Base-by-base conservation (phyloP, 1,139 yeast species). In the Zhuliangozyma blackwelliae region DNA sequence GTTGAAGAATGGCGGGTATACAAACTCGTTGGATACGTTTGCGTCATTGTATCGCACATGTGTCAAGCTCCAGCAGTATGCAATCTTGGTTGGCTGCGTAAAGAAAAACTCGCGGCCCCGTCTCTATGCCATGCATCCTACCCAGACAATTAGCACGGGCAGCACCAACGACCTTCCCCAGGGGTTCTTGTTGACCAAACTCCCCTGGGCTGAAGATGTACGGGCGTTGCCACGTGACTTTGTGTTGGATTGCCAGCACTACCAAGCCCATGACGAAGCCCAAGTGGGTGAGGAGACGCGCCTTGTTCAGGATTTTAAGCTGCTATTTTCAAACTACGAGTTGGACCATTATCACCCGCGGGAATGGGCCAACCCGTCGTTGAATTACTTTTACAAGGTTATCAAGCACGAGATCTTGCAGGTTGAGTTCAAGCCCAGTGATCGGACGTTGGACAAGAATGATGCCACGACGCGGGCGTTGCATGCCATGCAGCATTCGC, bases 21-120 rank as follows among this genome's bases (percentile, higher is more conserved):
- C 68, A 13, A 85, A 90, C 12, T 86, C 96, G 0, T 65, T 71
- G 19, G 61, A 77, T 27, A 82, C 94, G 0, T 76, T 89, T 51
- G 69, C 85, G 1, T 72, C 90, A 0, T 62, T 92, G 7, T 85
- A 79, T 51, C 79, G 76, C 36, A 72, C 82, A 2, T 63, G 94
- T 59, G 52, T 64, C 3, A 67, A 67, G 35, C 64, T 73, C 35
- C 51, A 67, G 4, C 76, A 75, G 50, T 79, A 74, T 48, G 94
- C 86, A 0, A 59, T 92, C 8, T 73, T 84, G 2, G 86, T 89
- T 79, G 90, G 95, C 1, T 75, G 81, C 48, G 51, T 71, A 6
- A 72, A 82, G 41, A 62, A 57, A 34, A 69, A 68, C 43, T 61
- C 88, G 1, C 57, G 71, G 35, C 94, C 96, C 0, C 49, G 65